These are phyloP conservation scores for Strobilomyces confusus DNA, from an alignment of 768 basidiomycete genomes.

Conservation along the genomic window DNA sequence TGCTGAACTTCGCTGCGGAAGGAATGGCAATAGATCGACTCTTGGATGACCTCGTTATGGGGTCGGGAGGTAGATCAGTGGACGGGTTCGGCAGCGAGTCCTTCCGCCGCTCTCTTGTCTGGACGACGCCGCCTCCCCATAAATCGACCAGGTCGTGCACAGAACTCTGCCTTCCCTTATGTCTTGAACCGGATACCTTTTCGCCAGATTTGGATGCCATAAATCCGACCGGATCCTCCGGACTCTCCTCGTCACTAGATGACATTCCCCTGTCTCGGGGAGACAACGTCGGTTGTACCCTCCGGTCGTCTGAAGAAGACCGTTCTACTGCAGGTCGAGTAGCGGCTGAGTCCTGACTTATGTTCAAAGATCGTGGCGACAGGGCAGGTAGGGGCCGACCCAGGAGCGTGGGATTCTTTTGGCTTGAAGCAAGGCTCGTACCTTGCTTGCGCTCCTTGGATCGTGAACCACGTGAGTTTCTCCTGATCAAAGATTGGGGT, in stretches of 20 bases:
- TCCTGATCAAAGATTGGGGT: slow-evolving; percentile 22
- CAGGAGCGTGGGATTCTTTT: slow-evolving; percentile 5
- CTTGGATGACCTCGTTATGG: slow-evolving; percentile 16
- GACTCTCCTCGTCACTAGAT: slow-evolving; percentile 56
- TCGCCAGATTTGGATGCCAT: slow-evolving; percentile 18
- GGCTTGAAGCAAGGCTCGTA: slow-evolving; percentile 5
- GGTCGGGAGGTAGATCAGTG: slow-evolving; percentile 13
- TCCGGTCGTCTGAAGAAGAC: slow-evolving; percentile 46
- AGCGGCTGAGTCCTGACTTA: slow-evolving; percentile 6
- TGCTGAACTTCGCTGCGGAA: slow-evolving; percentile 16
- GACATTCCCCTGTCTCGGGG: slow-evolving; percentile 33
- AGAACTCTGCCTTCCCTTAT: slow-evolving; percentile 65
- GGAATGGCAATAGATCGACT: slow-evolving; percentile 18
- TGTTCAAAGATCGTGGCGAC: slow-evolving; percentile 8
- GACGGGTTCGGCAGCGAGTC: slow-evolving; percentile 18
- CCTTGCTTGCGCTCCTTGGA: slow-evolving; percentile 34
- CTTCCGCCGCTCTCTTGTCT: slow-evolving; percentile 42
- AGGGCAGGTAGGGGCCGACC: slow-evolving; percentile 4
- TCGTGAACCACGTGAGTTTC: slow-evolving; percentile 24
- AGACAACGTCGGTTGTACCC: slow-evolving; percentile 31
- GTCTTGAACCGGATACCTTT: slow-evolving; percentile 27
- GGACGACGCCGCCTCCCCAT: slow-evolving; percentile 57
- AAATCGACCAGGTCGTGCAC: slow-evolving; percentile 81
- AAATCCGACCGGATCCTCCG: slow-evolving; percentile 43
- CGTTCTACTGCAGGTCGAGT: slow-evolving; percentile 12